Evolutionary conservation across 208 protist species (phyloP).

Genomic region (Trypanosoma conorhini): DNA sequence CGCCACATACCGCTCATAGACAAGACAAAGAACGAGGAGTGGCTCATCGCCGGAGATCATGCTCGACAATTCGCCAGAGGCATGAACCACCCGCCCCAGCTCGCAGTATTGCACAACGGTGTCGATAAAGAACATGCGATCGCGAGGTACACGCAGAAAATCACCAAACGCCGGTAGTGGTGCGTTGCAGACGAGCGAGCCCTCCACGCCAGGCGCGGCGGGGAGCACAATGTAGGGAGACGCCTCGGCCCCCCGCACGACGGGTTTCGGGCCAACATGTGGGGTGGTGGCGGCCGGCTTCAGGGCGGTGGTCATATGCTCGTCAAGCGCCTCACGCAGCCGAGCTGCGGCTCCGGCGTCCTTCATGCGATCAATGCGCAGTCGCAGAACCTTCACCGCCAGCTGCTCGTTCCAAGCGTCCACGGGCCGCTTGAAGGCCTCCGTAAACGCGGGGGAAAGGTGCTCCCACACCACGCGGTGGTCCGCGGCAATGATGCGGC

Average conservation of each 20-base stretch:
- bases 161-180: slow-evolving; percentile 48
- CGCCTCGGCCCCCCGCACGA: neutral
- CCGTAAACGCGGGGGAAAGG: slow-evolving; percentile 36
- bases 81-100: slow-evolving; percentile 51
- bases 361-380: slow-evolving; percentile 30
- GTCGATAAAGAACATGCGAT: slow-evolving; percentile 64
- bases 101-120: slow-evolving; percentile 53
- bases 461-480: slow-evolving; percentile 77
- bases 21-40: slow-evolving; percentile 72
- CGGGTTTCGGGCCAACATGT: neutral
- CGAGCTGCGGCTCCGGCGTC: neutral
- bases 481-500: slow-evolving; percentile 67
- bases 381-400: slow-evolving; percentile 67
- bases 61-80: slow-evolving; percentile 33
- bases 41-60: slow-evolving; percentile 69
- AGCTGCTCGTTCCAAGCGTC: slow-evolving; percentile 87
- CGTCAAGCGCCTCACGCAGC: slow-evolving; percentile 34
- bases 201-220: slow-evolving; percentile 50
- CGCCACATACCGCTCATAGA: slow-evolving; percentile 75
- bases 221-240: slow-evolving; percentile 10
- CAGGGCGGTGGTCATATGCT: slow-evolving; percentile 37
- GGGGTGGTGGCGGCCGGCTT: slow-evolving; percentile 36
- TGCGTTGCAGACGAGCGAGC: slow-evolving; percentile 59
- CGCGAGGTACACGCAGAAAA: slow-evolving; percentile 75
- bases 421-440: slow-evolving; percentile 30